Base-by-base conservation (phyloP, 1,284 basidiomycete genomes). In the Microbotryum saponariae region DNA sequence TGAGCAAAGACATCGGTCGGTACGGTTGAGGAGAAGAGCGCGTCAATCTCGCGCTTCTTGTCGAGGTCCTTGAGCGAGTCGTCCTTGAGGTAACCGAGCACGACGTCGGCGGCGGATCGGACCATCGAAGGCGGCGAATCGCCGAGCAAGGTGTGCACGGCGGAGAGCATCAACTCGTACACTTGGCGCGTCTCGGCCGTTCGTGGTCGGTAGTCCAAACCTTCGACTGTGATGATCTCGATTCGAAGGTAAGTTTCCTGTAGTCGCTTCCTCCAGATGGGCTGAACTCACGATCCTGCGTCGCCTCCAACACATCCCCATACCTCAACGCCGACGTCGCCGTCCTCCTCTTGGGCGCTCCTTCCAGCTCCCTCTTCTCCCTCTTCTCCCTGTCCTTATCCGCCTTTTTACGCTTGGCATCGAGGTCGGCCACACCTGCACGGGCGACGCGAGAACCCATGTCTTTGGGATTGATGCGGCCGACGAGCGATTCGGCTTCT, bases 51-150 rank as follows among this genome's bases (percentile, higher is more conserved):
- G 77, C 86, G 89, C 78, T 97, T 96, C 82, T 94, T 94, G 81
- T 98, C 96, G 72, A 97, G 91, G 76, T 98, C 94, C 77, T 93
- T 96, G 78, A 93, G 76, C 64, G 82, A 79, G 67, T 96, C 91
- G 72, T 85, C 88, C 78, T 97, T 98, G 71, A 98, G 82, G 5
- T 84, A 83, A 77, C 96, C 91, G 55, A 99, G 79, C 1, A 93
- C 86, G 1, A 84, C 84, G 76, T 98, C 94, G 20, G 96, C 87
- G 6, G 96, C 96, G 66, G 88, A 91, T 27, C 94, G 86, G 56
- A 99, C 85, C 69, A 98, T 86, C 67, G 97, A 94, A 73, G 92
- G 90, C 0, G 92, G 89, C 74, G 96, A 92, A 77, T 97, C 96
- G 1, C 94, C 94, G 12, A 98, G 82, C 10, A 74, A 59, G 4